Conservation (phyloP, 1,284 basidiomycete species). For the Ganoderma sinense region DNA sequence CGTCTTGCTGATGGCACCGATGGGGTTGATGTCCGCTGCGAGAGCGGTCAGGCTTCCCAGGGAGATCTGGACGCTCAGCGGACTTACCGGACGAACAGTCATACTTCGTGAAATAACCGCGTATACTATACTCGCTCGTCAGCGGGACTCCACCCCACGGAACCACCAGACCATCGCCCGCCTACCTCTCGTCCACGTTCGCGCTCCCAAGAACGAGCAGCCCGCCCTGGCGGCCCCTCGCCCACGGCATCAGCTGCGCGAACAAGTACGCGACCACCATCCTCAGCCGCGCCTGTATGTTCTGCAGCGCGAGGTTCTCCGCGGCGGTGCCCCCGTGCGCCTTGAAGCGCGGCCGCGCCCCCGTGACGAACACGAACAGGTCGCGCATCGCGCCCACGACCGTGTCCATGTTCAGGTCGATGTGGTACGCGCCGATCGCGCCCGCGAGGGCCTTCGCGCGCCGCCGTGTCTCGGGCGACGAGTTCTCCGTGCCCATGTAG, state of each 20-base stretch:
- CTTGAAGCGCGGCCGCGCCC: conserved; percentile 83
- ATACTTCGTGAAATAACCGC: conserved; percentile 98
- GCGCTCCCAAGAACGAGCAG: conserved; percentile 95
- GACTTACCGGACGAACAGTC: conserved; percentile 85
- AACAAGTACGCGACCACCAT: conserved; percentile 99
- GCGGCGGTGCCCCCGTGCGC: conserved; percentile 88
- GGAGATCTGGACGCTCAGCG: background rate
- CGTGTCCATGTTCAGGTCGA: conserved; percentile 96
- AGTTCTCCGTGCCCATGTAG: conserved; percentile 99
- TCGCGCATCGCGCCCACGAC: conserved; percentile 86
- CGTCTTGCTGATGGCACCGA: conserved; percentile 97
- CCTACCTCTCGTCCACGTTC: conserved; percentile 95
- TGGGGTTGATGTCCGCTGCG: conserved; percentile 96
- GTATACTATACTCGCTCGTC: conserved; percentile 60
- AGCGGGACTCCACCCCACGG: background rate
- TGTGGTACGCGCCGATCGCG: conserved; percentile 92
- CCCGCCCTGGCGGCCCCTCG: conserved; percentile 84
- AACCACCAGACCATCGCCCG: background rate
- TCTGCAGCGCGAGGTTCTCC: conserved; percentile 97
- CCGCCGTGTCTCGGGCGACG: conserved; percentile 84
- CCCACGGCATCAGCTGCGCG: conserved; percentile 96
- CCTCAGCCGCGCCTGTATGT: conserved; percentile 95
- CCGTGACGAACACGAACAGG: conserved; percentile 88
- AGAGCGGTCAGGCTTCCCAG: background rate
- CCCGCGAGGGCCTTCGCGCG: conserved; percentile 88